These are phyloP conservation scores for Coemansia sp. DNA, from an alignment of 192 early-diverging fungal species.

Conservation along the genomic window DNA sequence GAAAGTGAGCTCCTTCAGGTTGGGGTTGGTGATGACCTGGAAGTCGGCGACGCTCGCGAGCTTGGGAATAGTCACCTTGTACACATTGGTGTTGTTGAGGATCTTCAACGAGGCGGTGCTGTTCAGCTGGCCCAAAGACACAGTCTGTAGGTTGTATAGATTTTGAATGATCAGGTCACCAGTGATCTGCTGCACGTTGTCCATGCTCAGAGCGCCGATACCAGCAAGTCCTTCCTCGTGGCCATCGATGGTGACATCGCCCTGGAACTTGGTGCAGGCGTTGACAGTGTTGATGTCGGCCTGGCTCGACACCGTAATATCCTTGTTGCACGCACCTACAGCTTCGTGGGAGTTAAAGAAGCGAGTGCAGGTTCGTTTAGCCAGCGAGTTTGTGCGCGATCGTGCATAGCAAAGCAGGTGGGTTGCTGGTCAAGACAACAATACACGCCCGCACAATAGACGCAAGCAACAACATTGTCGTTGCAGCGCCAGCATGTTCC, in stretches of 20 bases:
- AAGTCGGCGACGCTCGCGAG: conserved; percentile 50
- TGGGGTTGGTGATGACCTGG: conserved; percentile 56
- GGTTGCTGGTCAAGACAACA: not conserved
- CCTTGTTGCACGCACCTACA: conserved; percentile 45
- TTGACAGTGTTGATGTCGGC: conserved; percentile 42
- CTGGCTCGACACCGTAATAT: conserved; percentile 41
- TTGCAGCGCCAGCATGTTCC: not conserved
- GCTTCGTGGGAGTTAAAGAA: not conserved
- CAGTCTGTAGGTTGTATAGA: conserved; percentile 52
- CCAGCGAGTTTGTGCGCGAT: not conserved
- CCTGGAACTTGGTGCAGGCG: conserved; percentile 43
- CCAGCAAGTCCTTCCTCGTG: conserved; percentile 1
- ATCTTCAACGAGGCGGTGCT: conserved; percentile 46
- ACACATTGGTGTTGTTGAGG: conserved; percentile 60
- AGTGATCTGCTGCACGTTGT: conserved; percentile 40
- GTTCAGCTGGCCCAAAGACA: conserved; percentile 48
- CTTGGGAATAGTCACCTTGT: conserved; percentile 39
- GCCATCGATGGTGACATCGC: conserved; percentile 43
- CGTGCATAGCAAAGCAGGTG: not conserved
- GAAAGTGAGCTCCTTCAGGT: conserved; percentile 46
- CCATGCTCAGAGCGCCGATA: conserved; percentile 33
- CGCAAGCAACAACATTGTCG: not conserved
- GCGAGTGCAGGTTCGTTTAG: not conserved
- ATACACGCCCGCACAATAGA: not conserved
- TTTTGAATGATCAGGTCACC: conserved; percentile 56